Evolutionary conservation across 2,329 filamentous ascomycete species (phyloP), one percentile per base, ranked within the genome.

Genomic region (Paradendryphiella salina): DNA sequence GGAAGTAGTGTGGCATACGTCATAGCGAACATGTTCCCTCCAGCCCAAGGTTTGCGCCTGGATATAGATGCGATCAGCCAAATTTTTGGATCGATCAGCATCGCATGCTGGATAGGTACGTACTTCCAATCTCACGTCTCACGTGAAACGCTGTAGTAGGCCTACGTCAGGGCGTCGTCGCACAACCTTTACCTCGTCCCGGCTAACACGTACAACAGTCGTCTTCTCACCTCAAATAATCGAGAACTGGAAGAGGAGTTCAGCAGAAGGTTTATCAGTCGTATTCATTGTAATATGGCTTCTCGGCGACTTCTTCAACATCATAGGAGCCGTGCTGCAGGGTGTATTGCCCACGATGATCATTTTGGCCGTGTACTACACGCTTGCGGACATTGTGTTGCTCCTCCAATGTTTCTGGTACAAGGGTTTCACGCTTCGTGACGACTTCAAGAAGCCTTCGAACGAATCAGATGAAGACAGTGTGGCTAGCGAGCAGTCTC

Each of bases 181-280:
- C 26, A 38, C 29, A 32, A 28, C 29, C 26, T 20, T 37, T 21
- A 21, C 17, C 20, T 13, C 21, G 20, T 18, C 34, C 29, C 48
- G 13, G 35, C 59, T 66, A 35, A 68, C 39, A 9, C 29, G 36
- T n/a, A 10, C 26, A 6, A 13, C 38, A 70, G 69, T 97, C 29
- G 94, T 99, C 50, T 99, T 96, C 77, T 94, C 90, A 0, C 94
- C 94, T 2, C 94, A 99, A 65, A 96, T 99, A 64, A 87, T 96
- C 63, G 90, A 96, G 69, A 96, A 96, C 71, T 96, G 96, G 76
- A 86, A 86, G 57, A 84, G 91, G 48, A 79, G 84, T 60, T 95
- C 88, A 33, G 90, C 91, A 50, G 90, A 96, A 70, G 93, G 91
- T 2, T 80, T 97, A 1, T 96, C 90, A 0, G 83, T 96, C 11